These are phyloP conservation scores for Ceratorhiza oryzae-sativae DNA, from an alignment of 1,284 basidiomycete genomes.

Conservation along the genomic window DNA sequence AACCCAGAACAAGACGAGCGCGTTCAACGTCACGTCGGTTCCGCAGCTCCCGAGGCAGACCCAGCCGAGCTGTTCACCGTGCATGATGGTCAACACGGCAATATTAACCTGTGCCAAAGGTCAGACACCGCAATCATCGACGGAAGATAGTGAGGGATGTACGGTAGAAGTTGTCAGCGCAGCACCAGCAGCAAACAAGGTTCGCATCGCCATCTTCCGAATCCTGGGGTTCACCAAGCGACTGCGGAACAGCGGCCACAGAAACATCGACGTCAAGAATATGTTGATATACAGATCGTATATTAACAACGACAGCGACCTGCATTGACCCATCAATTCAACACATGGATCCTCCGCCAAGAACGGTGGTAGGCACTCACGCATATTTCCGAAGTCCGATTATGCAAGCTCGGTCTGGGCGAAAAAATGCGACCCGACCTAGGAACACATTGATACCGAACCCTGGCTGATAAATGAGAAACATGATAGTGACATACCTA, in stretches of 20 bases:
- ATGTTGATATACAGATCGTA: constrained; percentile 58
- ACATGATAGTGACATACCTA: constrained; percentile 45
- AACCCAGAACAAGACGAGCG: constrained; percentile 55
- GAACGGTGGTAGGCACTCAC: constrained; percentile 38
- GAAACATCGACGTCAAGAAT: constrained; percentile 57
- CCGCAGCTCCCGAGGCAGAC: constrained; percentile 63
- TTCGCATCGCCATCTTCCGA: constrained; percentile 53
- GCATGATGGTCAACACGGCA: constrained; percentile 57
- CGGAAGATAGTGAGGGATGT: constrained; percentile 10
- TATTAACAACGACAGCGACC: constrained; percentile 54
- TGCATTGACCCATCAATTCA: constrained; percentile 15
- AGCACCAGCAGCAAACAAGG: constrained; percentile 52
- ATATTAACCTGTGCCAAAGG: constrained; percentile 53
- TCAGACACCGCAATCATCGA: no score
- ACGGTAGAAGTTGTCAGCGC: constrained; percentile 53
- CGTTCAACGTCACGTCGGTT: constrained; percentile 58
- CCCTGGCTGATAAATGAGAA: neutral
- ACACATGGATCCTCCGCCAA: neutral
- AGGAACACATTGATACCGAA: neutral
- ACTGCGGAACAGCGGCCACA: constrained; percentile 56
- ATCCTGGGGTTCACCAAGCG: constrained; percentile 51
- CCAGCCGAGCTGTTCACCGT: constrained; percentile 62
- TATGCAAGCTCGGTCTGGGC: constrained; percentile 53
- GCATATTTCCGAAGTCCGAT: constrained; percentile 56
- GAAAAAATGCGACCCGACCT: constrained; percentile 53